Evolutionary conservation across 495 filamentous ascomycete genomes (phyloP).

Genomic region (Viridothelium virens): DNA sequence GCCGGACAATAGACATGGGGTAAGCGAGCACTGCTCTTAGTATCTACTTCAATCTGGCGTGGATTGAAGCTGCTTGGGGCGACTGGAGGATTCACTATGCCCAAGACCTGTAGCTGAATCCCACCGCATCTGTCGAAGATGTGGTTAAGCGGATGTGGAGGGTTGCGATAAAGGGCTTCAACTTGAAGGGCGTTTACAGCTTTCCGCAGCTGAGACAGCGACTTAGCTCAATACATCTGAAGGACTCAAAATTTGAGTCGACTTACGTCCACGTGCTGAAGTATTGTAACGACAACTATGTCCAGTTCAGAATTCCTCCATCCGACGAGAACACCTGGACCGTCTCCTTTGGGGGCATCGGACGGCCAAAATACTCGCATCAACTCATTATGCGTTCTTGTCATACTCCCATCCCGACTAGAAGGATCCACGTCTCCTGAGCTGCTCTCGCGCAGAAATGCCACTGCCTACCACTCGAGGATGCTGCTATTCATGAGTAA

Average conservation of each 20-base stretch:
- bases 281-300: conserved; percentile 76
- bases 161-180: conserved; percentile 74
- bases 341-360: conserved; percentile 61
- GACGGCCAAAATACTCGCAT: conserved; percentile 98
- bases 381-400: conserved; percentile 59
- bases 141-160: conserved; percentile 68
- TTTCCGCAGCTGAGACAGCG: conserved; percentile 48
- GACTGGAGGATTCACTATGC: conserved; percentile 58
- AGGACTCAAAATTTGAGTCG: not conserved
- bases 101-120: conserved; percentile 75
- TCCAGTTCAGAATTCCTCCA: conserved; percentile 92
- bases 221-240: conserved; percentile 12
- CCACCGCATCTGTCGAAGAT: conserved; percentile 81
- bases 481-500: conserved; percentile 50
- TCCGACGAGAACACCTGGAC: conserved; percentile 78
- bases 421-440: conserved; percentile 90
- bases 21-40: conserved; percentile 46
- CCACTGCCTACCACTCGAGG: conserved; percentile 72
- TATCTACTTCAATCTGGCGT: conserved; percentile 62
- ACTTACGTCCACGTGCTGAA: conserved; percentile 85
- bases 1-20: conserved; percentile 67
- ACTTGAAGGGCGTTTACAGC: conserved; percentile 83
- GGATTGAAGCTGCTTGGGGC: conserved; percentile 51
- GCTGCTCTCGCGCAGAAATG: conserved; percentile 90
- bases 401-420: conserved; percentile 82